Base-by-base conservation (phyloP, 2,329 filamentous ascomycete genomes). In the Calonectria ilicicola region DNA sequence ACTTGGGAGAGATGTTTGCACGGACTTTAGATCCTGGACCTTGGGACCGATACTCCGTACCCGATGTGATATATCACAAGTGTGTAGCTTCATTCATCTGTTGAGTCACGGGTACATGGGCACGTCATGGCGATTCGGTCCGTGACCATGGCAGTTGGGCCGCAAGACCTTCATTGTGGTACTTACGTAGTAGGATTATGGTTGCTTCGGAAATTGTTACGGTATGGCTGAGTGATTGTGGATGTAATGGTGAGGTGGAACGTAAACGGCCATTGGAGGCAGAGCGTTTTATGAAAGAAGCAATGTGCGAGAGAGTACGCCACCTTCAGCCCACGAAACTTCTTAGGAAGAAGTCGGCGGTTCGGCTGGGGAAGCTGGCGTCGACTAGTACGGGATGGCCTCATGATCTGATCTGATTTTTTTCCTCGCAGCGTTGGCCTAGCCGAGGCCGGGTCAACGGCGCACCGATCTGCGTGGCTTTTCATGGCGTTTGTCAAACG, bases 331-430 rank as follows among this genome's bases (percentile, higher is more conserved):
- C 17, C n/a, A n/a, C n/a, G n/a, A 19, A 23, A 38, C 15, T 46
- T 38, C 38, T 60, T 62, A n/a, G 9, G 40, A 32, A 44, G 38
- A n/a, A 29, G 2, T 21, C 38, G 15, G 38, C n/a, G 17, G 29
- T 12, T 35, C 56, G 32, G 66, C 14, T 62, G 17, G 32, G 26
- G 19, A 32, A 51, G 47, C 42, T 58, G 49, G 49, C 35, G 64
- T 27, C n/a, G 23, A 44, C 32, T 62, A 70, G 29, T 42, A 44
- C 19, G 8, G 8, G 15, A 60, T 23, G 53, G 26, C 27, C 35
- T 68, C 47, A 72, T 72, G 69, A 64, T 32, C 69, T 72, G 69
- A 68, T 72, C n/a, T 58, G 53, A 58, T 60, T 60, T 40, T 42
- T 23, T 38, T 15, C 32, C 23, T 35, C 6, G 12, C 51, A 14